These are phyloP conservation scores for Solanum hybrid DNA, from an alignment of 305 asterid species.

Conservation along the genomic window DNA sequence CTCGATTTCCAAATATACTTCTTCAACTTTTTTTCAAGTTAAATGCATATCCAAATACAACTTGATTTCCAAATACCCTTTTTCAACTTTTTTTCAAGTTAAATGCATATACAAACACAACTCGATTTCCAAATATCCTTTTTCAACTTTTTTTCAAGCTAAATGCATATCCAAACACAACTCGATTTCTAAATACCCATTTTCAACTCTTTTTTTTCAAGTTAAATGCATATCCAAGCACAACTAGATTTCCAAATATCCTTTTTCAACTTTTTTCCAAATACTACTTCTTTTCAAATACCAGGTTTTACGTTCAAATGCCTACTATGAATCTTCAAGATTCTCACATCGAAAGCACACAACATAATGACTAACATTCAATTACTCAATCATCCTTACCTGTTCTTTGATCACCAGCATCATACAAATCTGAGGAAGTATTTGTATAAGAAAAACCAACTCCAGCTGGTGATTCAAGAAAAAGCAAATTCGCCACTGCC, in stretches of 20 bases:
- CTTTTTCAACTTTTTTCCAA: neutral
- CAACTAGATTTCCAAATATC: neutral
- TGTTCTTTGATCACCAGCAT: slow-evolving; percentile 7
- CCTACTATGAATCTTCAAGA: neutral
- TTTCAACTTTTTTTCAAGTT: neutral
- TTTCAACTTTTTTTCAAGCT: neutral
- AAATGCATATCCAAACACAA: neutral
- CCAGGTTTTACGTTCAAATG: neutral
- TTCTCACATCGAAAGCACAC: neutral
- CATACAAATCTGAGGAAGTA: slow-evolving; percentile 6
- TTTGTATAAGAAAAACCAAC: slow-evolving; percentile 19
- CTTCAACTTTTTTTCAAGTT: neutral
- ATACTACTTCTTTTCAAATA: neutral
- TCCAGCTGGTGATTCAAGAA: slow-evolving; percentile 17
- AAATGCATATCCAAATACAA: neutral
- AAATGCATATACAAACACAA: neutral
- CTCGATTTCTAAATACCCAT: neutral
- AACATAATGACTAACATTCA: neutral
- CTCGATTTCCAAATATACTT: neutral
- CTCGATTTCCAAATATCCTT: neutral
- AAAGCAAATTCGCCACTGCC: slow-evolving; percentile 16
- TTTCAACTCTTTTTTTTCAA: neutral
- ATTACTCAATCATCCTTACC: neutral
- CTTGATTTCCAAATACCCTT: neutral
- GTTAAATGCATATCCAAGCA: neutral